Percentiles rank a stretch among this genome's conserved stretches.
Conservation (phyloP, 2,329 filamentous ascomycete species). For the Trichoderma sp. region DNA sequence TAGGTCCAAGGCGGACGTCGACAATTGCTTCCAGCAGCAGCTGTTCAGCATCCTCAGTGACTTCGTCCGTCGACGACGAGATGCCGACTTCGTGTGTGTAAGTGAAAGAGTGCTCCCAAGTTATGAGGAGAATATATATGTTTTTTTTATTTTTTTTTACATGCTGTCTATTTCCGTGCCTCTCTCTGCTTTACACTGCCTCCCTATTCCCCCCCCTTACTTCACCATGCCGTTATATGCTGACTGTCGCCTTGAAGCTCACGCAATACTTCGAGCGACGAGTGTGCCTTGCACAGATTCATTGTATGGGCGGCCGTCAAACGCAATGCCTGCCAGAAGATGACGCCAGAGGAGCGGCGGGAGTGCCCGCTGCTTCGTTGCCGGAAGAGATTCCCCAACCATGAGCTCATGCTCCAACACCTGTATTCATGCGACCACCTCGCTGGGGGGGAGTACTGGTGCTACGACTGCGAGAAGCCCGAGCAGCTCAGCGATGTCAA, state of each 20-base stretch:
- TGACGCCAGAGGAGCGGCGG: conserved; percentile 50
- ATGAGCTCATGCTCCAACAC: conserved; percentile 58
- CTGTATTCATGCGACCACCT: conserved; percentile 52
- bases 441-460: conserved; percentile 55
- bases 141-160: too few relatives aligned
- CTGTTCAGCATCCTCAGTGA: conserved; percentile 32
- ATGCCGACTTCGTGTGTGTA: conserved; percentile 39
- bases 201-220: not conserved
- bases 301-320: conserved; percentile 59
- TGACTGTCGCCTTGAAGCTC: conserved; percentile 33
- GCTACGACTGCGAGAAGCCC: conserved; percentile 55
- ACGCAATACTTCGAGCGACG: conserved; percentile 48
- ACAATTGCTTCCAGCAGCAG: conserved; percentile 31
- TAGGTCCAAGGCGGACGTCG: conserved; percentile 37
- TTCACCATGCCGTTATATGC: not conserved
- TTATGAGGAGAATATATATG: not conserved
- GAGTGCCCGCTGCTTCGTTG: conserved; percentile 57
- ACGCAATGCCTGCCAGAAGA: conserved; percentile 52
- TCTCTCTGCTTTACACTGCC: not conserved
- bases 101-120: conserved; percentile 27
- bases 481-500: conserved; percentile 55
- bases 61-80: conserved; percentile 31
- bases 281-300: conserved; percentile 57
- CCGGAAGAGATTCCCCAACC: conserved; percentile 51
- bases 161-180: too few relatives aligned